These are phyloP conservation scores for Calycina herbarum DNA, from an alignment of 2,329 filamentous ascomycete genomes.

Conservation along the genomic window DNA sequence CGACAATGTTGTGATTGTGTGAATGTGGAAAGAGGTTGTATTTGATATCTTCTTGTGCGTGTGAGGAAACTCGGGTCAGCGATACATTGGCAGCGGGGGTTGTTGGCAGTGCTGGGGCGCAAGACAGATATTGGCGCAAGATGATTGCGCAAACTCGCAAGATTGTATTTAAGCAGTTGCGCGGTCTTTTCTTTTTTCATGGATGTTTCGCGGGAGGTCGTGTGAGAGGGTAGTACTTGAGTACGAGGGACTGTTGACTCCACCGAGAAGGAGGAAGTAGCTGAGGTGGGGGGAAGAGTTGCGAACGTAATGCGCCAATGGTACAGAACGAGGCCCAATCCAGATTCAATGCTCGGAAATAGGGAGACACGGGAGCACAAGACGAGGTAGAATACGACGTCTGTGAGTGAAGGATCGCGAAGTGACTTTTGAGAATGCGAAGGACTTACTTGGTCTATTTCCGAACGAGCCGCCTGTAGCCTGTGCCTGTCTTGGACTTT, in stretches of 20 bases:
- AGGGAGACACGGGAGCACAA: background rate
- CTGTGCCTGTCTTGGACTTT: background rate
- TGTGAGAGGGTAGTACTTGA: background rate
- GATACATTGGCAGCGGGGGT: background rate
- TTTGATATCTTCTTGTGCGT: conserved; percentile 4
- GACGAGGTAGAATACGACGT: background rate
- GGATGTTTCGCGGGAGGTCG: conserved; percentile 7
- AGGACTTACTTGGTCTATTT: background rate
- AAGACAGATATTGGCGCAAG: background rate
- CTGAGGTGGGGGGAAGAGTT: background rate
- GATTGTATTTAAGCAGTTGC: background rate
- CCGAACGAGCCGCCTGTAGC: conserved; percentile 1
- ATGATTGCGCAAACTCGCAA: background rate
- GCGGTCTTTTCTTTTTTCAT: conserved; percentile 5
- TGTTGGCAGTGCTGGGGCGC: conserved; percentile 5
- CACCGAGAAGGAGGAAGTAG: conserved; percentile 1
- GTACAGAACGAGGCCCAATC: background rate
- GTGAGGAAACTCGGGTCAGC: conserved; percentile 1
- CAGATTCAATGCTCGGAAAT: background rate
- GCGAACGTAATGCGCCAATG: background rate
- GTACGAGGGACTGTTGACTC: background rate
- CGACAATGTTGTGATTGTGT: background rate
- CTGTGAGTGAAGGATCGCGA: background rate
- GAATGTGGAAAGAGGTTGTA: conserved; percentile 1
- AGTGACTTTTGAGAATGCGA: background rate